Evolutionary conservation across 129 eudicot species (phyloP).

Genomic region (Helianthus tuberosus): DNA sequence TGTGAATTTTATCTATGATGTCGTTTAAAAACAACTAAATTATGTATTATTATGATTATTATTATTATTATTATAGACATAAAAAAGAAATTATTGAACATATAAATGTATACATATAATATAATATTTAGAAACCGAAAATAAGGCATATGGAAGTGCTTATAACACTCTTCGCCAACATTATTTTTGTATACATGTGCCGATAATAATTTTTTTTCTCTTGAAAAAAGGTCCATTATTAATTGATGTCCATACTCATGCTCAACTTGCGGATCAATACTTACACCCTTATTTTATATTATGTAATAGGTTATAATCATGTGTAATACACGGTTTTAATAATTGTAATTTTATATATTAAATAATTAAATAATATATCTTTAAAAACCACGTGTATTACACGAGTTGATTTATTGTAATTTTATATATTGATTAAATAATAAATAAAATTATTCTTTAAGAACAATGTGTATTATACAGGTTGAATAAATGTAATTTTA

Average conservation of each 20-base stretch:
- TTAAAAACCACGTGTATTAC: no score
- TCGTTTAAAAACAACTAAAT: neutral
- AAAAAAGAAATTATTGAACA: neutral
- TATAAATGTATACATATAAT: neutral
- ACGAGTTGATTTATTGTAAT: no score
- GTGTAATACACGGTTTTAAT: no score
- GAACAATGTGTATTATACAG: no score
- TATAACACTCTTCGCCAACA: constrained; percentile 24
- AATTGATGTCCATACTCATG: constrained; percentile 25
- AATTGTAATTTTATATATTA: no score
- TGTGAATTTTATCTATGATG: neutral
- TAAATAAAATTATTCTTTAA: no score
- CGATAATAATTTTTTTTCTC: constrained; percentile 13
- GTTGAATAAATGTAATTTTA: no score
- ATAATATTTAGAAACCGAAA: constrained; percentile 14
- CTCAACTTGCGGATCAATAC: constrained; percentile 40
- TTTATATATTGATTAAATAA: no score
- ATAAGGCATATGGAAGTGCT: constrained; percentile 29
- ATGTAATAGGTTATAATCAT: no score
- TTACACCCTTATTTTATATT: neutral
- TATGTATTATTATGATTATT: neutral
- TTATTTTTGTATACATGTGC: constrained; percentile 33
- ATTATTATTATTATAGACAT: neutral
- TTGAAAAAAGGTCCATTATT: constrained; percentile 19
- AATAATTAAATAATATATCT: no score